Evolutionary conservation across 208 protist species (phyloP), one percentile per base, ranked within the genome.

Genomic region (Zelonia costaricensis): DNA sequence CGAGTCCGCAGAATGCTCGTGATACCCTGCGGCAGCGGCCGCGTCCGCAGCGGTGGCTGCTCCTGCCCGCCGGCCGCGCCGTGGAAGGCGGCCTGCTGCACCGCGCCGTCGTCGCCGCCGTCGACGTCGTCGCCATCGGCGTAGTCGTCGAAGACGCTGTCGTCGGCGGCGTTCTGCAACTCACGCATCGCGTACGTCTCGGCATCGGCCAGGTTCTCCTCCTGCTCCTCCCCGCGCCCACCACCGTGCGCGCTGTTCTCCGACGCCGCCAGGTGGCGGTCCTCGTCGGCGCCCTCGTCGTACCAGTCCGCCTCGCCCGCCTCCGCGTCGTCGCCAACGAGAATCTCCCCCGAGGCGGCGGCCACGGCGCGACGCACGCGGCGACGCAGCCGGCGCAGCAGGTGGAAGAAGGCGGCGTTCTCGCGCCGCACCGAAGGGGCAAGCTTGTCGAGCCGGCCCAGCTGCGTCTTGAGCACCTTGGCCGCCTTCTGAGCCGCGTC

Each of bases 91-190:
- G n/a, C n/a, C n/a, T n/a, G n/a, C n/a, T n/a, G n/a, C n/a, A n/a
- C n/a, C n/a, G 18, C 36, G 7, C 51, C 58, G 15, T 55, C 55
- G 44, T 30, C 33, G 30, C 22, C 56, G 39, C 27, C 40, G 10
- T 36, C 53, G 47, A 49, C 44, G 27, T 42, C 54, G 48, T 16
- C 78, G 36, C 42, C 61, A 31, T 51, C 62, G 16, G 53, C 69
- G 56, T 82, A 66, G 62, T 87, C 67, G 44, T 87, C 83, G 47
- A 94, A 92, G 13, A 92, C 71, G 54, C 69, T 84, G 67, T 94
- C 72, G 56, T 92, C 88, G 28, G 55, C 78, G 16, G 82, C 74
- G 57, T 91, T 77, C 55, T 86, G 82, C 48, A 91, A 63, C 40
- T 80, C 65, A 8, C 73, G 63, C 25, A 94, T 69, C 15, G 77